Percentiles rank a stretch among this genome's conserved stretches.
phyloP scores from a whole-genome alignment of 805 yeast genomes.

The Clavispora fructus region DNA sequence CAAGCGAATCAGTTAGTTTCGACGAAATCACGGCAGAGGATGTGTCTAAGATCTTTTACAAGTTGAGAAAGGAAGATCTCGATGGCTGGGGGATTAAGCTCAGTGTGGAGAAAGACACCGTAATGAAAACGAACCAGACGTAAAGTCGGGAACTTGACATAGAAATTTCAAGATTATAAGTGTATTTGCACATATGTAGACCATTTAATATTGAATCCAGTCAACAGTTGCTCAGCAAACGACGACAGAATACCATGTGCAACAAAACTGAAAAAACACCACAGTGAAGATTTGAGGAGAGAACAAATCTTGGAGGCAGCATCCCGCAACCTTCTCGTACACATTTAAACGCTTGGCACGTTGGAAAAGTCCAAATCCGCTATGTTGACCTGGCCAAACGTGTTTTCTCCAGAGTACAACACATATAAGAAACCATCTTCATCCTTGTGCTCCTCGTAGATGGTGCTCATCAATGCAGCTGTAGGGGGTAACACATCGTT shows the following conservation, averaged over 20 bases:
- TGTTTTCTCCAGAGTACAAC: conserved; percentile 94
- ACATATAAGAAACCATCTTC: conserved; percentile 96
- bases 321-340: not conserved
- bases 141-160: no score
- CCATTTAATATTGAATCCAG: not conserved
- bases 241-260: not conserved
- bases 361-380: conserved; percentile 16
- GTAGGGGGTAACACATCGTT: conserved; percentile 97
- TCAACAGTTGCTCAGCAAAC: conserved; percentile 1
- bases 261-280: not conserved
- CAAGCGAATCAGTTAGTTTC: not conserved
- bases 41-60: conserved; percentile 4
- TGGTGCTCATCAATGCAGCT: conserved; percentile 91
- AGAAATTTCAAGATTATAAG: not conserved
- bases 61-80: conserved; percentile 4
- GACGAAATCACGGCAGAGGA: conserved; percentile 3
- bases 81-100: conserved; percentile 4
- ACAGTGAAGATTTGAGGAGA: not conserved
- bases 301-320: not conserved
- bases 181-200: not conserved
- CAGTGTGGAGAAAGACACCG: conserved; percentile 8
- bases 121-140: not conserved
- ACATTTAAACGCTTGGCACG: not conserved
- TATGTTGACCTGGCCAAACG: conserved; percentile 61
- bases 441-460: conserved; percentile 95